Conservation (phyloP, 2,329 filamentous ascomycete genomes). For the Aureobasidium subglaciale region DNA sequence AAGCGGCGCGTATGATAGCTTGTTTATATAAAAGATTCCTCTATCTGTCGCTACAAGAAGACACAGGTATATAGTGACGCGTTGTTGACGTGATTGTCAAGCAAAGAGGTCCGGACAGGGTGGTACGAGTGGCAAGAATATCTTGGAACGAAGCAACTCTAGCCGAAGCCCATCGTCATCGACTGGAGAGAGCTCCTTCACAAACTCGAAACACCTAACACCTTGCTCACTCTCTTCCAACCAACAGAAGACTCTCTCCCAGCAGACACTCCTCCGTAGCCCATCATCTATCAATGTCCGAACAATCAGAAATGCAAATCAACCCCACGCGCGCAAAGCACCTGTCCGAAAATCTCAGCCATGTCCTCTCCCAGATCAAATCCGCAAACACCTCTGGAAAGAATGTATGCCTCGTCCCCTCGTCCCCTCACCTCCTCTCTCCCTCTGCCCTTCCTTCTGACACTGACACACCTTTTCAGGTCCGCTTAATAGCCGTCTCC, state of each 20-base stretch:
- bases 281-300: not conserved
- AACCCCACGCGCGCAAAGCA: conserved; percentile 39
- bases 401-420: conserved; percentile 22
- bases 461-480: conserved; percentile 37
- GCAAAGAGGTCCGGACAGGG: not conserved
- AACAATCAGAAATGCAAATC: conserved; percentile 25
- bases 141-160: not conserved
- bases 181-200: not conserved
- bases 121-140: not conserved
- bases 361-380: conserved; percentile 36
- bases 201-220: not conserved
- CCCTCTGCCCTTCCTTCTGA: not conserved
- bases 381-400: conserved; percentile 29
- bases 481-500: conserved; percentile 87
- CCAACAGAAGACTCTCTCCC: too few species aligned
- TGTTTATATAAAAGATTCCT: too few species aligned
- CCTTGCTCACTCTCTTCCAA: not conserved
- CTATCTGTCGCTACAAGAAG: too few species aligned
- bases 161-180: not conserved
- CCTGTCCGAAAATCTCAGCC: conserved; percentile 38
- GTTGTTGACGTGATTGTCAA: too few species aligned
- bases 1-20: too few species aligned
- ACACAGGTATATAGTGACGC: too few species aligned
- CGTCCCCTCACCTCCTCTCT: not conserved
- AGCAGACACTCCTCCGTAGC: not conserved